A percentile compares a stretch with the other conserved stretches of the same genome.
Conservation (phyloP, 208 protist species). For the Kentomonas sorsogonicus region DNA sequence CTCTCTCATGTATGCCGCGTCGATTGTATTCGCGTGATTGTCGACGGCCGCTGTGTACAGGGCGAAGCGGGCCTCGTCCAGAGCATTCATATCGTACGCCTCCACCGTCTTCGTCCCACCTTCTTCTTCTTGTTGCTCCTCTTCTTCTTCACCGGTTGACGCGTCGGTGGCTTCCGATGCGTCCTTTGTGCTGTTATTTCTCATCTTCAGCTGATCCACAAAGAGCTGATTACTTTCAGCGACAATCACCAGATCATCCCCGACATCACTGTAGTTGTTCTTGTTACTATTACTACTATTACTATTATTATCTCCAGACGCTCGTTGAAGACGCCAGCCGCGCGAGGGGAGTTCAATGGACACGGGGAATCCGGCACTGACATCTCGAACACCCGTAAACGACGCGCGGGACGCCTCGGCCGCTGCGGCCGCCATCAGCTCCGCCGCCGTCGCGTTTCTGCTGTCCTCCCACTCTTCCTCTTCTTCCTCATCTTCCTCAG, state of each 20-base stretch:
- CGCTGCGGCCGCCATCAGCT: constrained; percentile 15
- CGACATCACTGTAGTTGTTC: not conserved
- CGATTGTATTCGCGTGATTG: constrained; percentile 19
- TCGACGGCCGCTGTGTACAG: constrained; percentile 48
- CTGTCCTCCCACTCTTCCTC: not conserved
- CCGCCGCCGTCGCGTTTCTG: constrained; percentile 10
- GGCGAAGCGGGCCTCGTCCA: constrained; percentile 47
- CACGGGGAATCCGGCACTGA: no score
- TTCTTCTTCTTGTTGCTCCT: not conserved
- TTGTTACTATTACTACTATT: not conserved
- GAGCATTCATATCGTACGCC: constrained; percentile 15
- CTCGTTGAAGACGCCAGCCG: constrained; percentile 31
- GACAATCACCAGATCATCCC: not conserved
- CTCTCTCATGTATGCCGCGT: constrained; percentile 8
- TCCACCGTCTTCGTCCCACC: not conserved
- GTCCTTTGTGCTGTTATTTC: not conserved
- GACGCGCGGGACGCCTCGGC: constrained; percentile 16
- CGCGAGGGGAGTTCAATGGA: constrained; percentile 71
- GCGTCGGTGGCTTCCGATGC: not conserved
- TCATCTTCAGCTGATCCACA: constrained; percentile 5
- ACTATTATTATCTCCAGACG: constrained; percentile 5
- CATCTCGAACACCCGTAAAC: no score
- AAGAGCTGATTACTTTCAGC: not conserved
- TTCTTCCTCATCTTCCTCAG: constrained; percentile 8
- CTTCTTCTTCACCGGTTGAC: not conserved